Base-by-base conservation (phyloP, 23 red algal species). In the Gracilariopsis chorda region DNA sequence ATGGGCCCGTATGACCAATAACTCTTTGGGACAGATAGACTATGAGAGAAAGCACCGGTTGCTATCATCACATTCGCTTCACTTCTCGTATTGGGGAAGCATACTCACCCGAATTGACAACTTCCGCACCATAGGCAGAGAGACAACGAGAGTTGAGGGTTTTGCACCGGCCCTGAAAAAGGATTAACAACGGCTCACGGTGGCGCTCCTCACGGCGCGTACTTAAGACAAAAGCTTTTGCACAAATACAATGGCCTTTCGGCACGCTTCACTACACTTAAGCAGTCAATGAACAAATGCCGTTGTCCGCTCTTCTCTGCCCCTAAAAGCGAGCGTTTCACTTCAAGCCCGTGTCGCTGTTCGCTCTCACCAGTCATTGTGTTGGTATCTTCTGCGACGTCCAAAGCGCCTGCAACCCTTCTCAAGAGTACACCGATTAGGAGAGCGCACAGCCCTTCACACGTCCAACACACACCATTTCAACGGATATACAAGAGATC, bases 301-400 rank as follows among this genome's bases (percentile, higher is more conserved):
- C n/a, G n/a, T n/a, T n/a, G n/a, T n/a, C n/a, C n/a, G n/a, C n/a
- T n/a, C n/a, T n/a, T n/a, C n/a, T n/a, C n/a, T n/a, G n/a, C 67
- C 39, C 67, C 11, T 20, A 28, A 1, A 1, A 27, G 67, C 2
- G 47, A 1, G 37, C 4, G 67, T 23, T 23, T 73, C 67, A 42
- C 40, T 73, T 73, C 67, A 73, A 73, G 67, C 67, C 29, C 55
- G 55, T 59, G n/a, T n/a, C n/a, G n/a, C n/a, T n/a, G n/a, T n/a
- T n/a, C n/a, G n/a, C n/a, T n/a, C n/a, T n/a, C n/a, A n/a, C n/a
- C n/a, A n/a, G n/a, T n/a, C n/a, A n/a, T n/a, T n/a, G n/a, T n/a
- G n/a, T n/a, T n/a, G n/a, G n/a, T n/a, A n/a, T n/a, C n/a, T n/a
- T n/a, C n/a, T n/a, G n/a, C n/a, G n/a, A n/a, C n/a, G n/a, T n/a